Evolutionary conservation across 1,284 basidiomycete genomes (phyloP).

Genomic region (Malassezia arunalokei): DNA sequence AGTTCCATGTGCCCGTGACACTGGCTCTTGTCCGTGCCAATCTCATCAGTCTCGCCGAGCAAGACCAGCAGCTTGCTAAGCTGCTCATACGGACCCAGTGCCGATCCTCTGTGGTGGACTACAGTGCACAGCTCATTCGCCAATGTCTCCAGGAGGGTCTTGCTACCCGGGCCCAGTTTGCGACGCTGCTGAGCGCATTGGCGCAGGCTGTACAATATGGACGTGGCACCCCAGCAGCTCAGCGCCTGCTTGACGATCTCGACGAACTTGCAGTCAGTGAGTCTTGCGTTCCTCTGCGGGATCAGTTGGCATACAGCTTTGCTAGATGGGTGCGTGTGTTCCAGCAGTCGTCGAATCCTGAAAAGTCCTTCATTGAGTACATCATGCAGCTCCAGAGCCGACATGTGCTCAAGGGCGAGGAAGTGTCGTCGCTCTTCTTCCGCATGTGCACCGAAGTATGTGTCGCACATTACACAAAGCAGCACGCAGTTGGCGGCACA

Average conservation of each 20-base stretch:
- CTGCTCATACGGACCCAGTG: slow-evolving; percentile 60
- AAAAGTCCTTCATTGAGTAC: slow-evolving; percentile 93
- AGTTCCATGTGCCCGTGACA: slow-evolving; percentile 90
- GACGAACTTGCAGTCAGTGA: slow-evolving; percentile 24
- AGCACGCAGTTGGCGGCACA: slow-evolving; percentile 63
- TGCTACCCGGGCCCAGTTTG: slow-evolving; percentile 64
- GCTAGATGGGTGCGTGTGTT: slow-evolving; percentile 86
- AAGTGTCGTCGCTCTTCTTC: slow-evolving; percentile 95
- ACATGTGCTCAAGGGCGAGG: slow-evolving; percentile 89
- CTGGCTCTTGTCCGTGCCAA: slow-evolving; percentile 72
- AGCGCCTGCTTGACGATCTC: slow-evolving; percentile 55
- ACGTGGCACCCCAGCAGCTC: slow-evolving; percentile 68
- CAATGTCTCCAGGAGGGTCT: slow-evolving; percentile 66
- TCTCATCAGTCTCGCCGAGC: slow-evolving; percentile 64
- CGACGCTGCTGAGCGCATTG: slow-evolving; percentile 69
- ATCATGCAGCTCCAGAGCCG: slow-evolving; percentile 91
- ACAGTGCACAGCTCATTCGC: slow-evolving; percentile 69
- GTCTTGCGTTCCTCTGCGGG: slow-evolving; percentile 44
- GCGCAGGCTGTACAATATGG: slow-evolving; percentile 54
- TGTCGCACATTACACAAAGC: slow-evolving; percentile 80
- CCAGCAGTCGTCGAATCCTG: slow-evolving; percentile 74
- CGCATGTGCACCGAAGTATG: slow-evolving; percentile 91
- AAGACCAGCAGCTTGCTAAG: slow-evolving; percentile 85
- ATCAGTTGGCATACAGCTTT: slow-evolving; percentile 54
- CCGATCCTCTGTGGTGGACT: slow-evolving; percentile 66